Conservation (phyloP, 1,139 yeast genomes). For the Debaryomyces sp. region DNA sequence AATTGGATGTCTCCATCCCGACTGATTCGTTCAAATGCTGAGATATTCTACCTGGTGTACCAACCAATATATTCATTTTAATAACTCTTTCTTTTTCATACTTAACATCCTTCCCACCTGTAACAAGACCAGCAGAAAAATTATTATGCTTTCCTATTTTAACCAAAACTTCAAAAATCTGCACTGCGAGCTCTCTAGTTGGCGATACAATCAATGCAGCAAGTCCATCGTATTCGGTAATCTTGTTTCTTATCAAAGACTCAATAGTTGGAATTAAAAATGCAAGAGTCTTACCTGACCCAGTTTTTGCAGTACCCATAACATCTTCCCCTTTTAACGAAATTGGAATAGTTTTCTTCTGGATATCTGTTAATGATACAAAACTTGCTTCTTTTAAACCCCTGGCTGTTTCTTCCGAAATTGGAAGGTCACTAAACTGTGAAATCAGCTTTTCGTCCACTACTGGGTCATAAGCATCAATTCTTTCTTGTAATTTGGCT, state of each 20-base stretch:
- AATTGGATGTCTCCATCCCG: constrained; percentile 76
- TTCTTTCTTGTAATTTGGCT: constrained; percentile 44
- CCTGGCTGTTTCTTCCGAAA: constrained; percentile 62
- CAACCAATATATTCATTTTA: constrained; percentile 82
- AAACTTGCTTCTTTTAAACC: constrained; percentile 79
- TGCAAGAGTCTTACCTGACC: constrained; percentile 95
- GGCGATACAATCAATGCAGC: constrained; percentile 94
- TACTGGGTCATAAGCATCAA: constrained; percentile 53
- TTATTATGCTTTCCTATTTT: constrained; percentile 80
- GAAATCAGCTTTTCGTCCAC: constrained; percentile 30
- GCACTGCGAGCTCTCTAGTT: constrained; percentile 92
- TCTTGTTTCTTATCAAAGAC: constrained; percentile 65
- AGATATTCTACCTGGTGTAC: constrained; percentile 93
- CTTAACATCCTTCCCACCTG: constrained; percentile 94
- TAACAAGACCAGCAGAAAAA: constrained; percentile 91
- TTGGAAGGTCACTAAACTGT: constrained; percentile 71
- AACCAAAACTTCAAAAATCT: constrained; percentile 85
- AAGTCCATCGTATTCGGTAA: constrained; percentile 89
- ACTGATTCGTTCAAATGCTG: constrained; percentile 96
- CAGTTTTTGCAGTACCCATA: constrained; percentile 93
- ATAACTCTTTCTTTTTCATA: constrained; percentile 86
- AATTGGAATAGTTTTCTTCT: constrained; percentile 73
- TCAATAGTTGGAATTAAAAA: constrained; percentile 86
- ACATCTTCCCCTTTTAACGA: constrained; percentile 83
- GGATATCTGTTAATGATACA: constrained; percentile 82